Conservation (phyloP, 2,329 filamentous ascomycete genomes). For the Didymella pinodella region DNA sequence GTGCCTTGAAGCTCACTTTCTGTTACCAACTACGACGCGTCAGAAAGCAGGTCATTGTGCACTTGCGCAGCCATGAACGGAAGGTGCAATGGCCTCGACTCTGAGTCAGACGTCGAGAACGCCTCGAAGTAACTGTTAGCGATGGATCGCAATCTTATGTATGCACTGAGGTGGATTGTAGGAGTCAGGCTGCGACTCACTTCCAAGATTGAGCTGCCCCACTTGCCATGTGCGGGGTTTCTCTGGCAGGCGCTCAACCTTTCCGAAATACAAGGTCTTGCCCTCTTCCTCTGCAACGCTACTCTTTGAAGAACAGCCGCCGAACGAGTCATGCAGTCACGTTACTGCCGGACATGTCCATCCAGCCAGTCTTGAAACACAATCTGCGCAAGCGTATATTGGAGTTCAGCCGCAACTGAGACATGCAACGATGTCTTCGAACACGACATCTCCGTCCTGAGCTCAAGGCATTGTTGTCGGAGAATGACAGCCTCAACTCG, state of each 20-base stretch:
- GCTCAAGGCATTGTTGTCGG: background rate
- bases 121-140: too few species aligned
- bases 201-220: background rate
- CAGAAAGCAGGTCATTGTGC: background rate
- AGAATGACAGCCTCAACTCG: background rate
- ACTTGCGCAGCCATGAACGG: background rate
- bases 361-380: background rate
- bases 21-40: background rate
- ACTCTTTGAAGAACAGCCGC: background rate
- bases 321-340: background rate
- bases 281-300: background rate
- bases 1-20: background rate
- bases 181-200: constrained; percentile 9
- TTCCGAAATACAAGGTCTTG: background rate
- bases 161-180: background rate
- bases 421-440: background rate
- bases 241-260: background rate
- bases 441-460: background rate
- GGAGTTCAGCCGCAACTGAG: background rate
- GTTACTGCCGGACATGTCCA: background rate
- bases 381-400: background rate
- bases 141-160: background rate
- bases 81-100: constrained; percentile 1
- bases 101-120: background rate
- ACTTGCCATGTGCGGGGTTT: background rate